Conservation (phyloP, 495 filamentous ascomycete genomes). For the Talaromyces ruber region DNA sequence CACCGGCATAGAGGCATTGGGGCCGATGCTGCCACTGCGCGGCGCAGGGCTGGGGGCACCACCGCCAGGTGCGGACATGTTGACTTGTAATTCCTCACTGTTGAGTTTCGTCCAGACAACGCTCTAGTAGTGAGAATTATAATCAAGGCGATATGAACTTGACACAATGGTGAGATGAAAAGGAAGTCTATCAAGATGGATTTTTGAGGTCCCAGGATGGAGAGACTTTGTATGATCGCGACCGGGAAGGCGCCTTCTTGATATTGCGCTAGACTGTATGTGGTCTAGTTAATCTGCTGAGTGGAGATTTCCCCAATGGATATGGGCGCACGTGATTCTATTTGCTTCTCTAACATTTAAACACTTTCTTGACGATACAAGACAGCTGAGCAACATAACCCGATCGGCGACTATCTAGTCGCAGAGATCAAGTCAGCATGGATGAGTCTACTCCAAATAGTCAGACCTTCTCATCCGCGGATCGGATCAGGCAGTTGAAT, state of each 20-base stretch:
- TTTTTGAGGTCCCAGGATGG: neutral
- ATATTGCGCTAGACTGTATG: neutral
- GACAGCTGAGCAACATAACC: neutral
- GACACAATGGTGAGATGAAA: neutral
- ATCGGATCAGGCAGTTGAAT: slow-evolving; percentile 70
- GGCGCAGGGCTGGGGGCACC: slow-evolving; percentile 40
- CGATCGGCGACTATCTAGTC: neutral
- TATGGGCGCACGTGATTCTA: neutral
- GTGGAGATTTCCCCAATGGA: neutral
- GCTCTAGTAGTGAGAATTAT: neutral
- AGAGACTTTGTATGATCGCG: neutral
- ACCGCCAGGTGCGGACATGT: slow-evolving; percentile 41
- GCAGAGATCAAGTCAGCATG: neutral
- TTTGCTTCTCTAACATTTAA: neutral
- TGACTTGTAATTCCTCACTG: neutral
- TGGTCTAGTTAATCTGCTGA: neutral
- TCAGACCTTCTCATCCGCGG: slow-evolving; percentile 47
- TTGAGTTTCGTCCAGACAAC: neutral
- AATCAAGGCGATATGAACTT: neutral
- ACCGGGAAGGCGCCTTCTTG: neutral
- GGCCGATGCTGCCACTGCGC: slow-evolving; percentile 45
- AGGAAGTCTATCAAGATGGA: neutral
- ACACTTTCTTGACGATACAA: neutral
- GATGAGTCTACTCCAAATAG: slow-evolving; percentile 7
- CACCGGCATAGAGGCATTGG: slow-evolving; percentile 40